phyloP scores from a whole-genome alignment of 1,284 basidiomycete species.

The Boletus hoseneyae region DNA sequence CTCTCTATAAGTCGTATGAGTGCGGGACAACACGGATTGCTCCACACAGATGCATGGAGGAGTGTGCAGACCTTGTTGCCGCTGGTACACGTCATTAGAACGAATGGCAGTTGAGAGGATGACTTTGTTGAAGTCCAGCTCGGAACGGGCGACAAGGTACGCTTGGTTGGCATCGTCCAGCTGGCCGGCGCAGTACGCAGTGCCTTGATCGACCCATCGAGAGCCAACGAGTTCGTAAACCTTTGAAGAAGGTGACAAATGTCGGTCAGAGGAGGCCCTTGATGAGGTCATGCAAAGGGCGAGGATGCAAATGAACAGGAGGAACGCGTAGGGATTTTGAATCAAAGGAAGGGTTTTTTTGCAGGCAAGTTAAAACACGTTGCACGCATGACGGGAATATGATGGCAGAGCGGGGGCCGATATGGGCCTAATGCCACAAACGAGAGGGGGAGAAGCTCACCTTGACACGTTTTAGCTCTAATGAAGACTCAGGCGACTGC shows the following conservation, averaged over 20 bases:
- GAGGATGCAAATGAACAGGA: constrained; percentile 23
- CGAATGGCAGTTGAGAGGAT: constrained; percentile 75
- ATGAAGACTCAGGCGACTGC: constrained; percentile 34
- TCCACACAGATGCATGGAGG: background rate
- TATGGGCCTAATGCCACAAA: constrained; percentile 15
- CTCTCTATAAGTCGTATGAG: constrained; percentile 62
- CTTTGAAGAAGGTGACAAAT: constrained; percentile 42
- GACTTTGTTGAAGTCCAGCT: constrained; percentile 66
- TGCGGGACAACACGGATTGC: constrained; percentile 2
- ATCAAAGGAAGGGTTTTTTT: constrained; percentile 15
- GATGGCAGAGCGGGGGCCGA: constrained; percentile 15
- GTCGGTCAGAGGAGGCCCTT: constrained; percentile 30
- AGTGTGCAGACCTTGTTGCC: constrained; percentile 77
- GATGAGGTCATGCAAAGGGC: constrained; percentile 34
- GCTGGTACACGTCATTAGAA: constrained; percentile 83
- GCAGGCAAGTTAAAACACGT: constrained; percentile 17
- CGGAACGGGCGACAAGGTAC: constrained; percentile 80
- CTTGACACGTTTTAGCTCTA: constrained; percentile 42
- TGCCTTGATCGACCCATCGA: constrained; percentile 91
- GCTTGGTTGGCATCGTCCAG: constrained; percentile 79
- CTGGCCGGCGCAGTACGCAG: constrained; percentile 89
- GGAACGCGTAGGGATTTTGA: constrained; percentile 16
- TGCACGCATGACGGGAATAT: constrained; percentile 25
- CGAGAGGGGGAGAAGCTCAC: constrained; percentile 31
- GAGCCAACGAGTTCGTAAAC: constrained; percentile 90